These are phyloP conservation scores for Leucocoprinus birnbaumii DNA, from an alignment of 768 basidiomycete genomes.

Conservation along the genomic window DNA sequence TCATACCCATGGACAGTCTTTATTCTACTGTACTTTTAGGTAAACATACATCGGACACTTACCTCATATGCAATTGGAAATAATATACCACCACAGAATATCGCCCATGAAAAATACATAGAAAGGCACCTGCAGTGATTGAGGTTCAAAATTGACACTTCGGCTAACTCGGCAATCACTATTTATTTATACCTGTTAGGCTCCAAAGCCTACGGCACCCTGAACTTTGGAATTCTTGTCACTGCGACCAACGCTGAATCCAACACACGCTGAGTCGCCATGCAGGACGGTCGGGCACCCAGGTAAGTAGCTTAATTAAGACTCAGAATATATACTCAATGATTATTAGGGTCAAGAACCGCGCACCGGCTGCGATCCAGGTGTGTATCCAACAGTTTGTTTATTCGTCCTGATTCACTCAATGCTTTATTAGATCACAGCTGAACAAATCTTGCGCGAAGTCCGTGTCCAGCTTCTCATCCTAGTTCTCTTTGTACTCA, in stretches of 20 bases:
- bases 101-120: too few relatives aligned
- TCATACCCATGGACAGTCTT: too few relatives aligned
- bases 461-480: constrained; percentile 31
- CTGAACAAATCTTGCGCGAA: constrained; percentile 96
- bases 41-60: too few relatives aligned
- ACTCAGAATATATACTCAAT: constrained; percentile 2
- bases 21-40: too few relatives aligned
- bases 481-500: not conserved
- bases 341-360: constrained; percentile 81
- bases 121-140: too few relatives aligned
- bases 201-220: not conserved
- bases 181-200: constrained; percentile 4
- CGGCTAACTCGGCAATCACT: not conserved
- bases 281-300: constrained; percentile 83
- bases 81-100: too few relatives aligned
- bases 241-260: not conserved
- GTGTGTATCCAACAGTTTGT: constrained; percentile 36
- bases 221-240: not conserved
- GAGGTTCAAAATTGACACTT: too few relatives aligned
- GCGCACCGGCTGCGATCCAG: constrained; percentile 92
- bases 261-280: constrained; percentile 22
- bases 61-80: too few relatives aligned
- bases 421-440: constrained; percentile 74
- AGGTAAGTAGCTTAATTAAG: constrained; percentile 37
- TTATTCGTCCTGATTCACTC: constrained; percentile 12